Conservation (phyloP, 2,329 filamentous ascomycete species). For the Hypoxylon sp. region DNA sequence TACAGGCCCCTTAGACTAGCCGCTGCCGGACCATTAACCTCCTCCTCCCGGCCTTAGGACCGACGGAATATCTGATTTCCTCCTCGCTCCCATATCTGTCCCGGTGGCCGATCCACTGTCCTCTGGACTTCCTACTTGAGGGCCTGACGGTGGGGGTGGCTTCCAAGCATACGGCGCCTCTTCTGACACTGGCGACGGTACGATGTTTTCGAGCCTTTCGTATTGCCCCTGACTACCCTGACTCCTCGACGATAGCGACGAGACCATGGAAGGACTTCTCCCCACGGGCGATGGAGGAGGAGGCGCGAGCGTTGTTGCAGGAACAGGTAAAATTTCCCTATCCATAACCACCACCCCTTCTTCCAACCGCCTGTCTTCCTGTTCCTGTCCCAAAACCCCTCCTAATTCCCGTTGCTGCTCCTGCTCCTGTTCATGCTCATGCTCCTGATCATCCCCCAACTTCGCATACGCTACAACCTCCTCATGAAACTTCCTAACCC, state of each 20-base stretch:
- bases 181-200: conserved; percentile 33
- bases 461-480: conserved; percentile 19
- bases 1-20: not conserved
- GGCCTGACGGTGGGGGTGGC: not conserved
- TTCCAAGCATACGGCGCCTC: conserved; percentile 19
- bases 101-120: not conserved
- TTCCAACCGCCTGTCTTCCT: not conserved
- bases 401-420: not conserved
- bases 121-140: not conserved
- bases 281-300: not conserved
- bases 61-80: conserved; percentile 4
- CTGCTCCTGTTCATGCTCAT: not conserved
- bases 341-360: not conserved
- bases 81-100: not conserved
- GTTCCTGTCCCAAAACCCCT: not conserved
- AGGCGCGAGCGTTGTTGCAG: not conserved
- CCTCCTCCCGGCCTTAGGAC: conserved; percentile 10
- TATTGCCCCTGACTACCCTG: conserved; percentile 25
- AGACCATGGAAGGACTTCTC: conserved; percentile 22
- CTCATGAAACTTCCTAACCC: not conserved
- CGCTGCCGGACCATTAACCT: not conserved
- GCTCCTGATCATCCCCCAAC: not conserved
- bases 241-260: conserved; percentile 33
- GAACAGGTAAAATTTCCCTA: not conserved
- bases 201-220: conserved; percentile 21